These are phyloP conservation scores for Lentinus brumalis DNA, from an alignment of 768 basidiomycete genomes.

Conservation along the genomic window DNA sequence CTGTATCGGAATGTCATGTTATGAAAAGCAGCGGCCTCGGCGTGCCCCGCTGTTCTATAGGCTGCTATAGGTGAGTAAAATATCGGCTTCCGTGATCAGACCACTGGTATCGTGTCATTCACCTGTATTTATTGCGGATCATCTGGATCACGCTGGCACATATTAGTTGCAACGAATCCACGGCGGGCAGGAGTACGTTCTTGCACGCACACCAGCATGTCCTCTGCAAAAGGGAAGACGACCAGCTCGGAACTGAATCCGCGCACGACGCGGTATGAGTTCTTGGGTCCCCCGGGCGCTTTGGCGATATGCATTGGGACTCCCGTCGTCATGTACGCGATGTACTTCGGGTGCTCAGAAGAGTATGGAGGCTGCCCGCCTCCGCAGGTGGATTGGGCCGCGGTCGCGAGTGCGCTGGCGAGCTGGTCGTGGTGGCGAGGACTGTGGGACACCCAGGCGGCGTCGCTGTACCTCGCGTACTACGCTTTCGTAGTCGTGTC, in stretches of 20 bases:
- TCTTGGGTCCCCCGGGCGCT: constrained; percentile 78
- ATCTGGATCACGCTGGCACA: too few species aligned
- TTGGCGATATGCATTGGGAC: constrained; percentile 65
- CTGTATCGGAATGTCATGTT: too few species aligned
- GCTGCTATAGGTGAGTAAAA: too few species aligned
- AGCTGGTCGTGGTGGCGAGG: constrained; percentile 61
- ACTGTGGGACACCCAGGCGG: constrained; percentile 82
- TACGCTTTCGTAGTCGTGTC: constrained; percentile 78
- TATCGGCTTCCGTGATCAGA: too few species aligned
- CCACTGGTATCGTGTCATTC: too few species aligned
- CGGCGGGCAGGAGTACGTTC: too few species aligned
- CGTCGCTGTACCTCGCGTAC: constrained; percentile 81
- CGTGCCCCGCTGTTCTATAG: too few species aligned
- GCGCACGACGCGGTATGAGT: constrained; percentile 70
- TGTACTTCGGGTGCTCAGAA: constrained; percentile 79
- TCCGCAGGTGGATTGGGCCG: constrained; percentile 35
- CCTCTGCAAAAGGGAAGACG: neutral
- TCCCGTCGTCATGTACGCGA: constrained; percentile 66
- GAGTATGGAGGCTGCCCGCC: constrained; percentile 67
- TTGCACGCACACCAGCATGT: too few species aligned
- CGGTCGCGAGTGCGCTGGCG: constrained; percentile 48
- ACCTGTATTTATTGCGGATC: too few species aligned
- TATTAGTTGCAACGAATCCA: too few species aligned
- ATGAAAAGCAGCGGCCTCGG: too few species aligned
- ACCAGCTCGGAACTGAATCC: constrained; percentile 46